A percentile compares a stretch with the other conserved stretches of the same genome.
Evolutionary conservation across 129 eudicot genomes (phyloP).

Genomic region (Chrysanthemum lavandulifolium): DNA sequence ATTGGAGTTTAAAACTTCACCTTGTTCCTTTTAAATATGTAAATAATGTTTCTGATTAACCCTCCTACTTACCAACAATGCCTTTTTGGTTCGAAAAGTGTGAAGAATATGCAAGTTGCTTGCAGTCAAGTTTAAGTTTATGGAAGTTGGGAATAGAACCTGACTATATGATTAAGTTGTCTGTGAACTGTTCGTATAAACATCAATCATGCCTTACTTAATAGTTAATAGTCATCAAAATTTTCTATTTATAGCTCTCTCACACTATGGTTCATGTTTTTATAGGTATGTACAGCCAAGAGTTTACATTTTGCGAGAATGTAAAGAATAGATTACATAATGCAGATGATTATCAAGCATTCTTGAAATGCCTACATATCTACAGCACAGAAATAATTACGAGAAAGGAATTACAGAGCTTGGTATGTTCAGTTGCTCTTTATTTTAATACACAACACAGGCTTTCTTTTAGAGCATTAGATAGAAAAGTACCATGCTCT

Average conservation of each 20-base stretch:
- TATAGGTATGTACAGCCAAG: conserved; percentile 79
- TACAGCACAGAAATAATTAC: conserved; percentile 97
- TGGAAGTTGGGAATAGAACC: conserved; percentile 2
- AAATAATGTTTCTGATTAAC: conserved; percentile 8
- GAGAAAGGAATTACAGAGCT: conserved; percentile 75
- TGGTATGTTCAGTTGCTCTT: conserved; percentile 52
- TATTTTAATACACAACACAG: not conserved
- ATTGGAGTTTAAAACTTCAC: too few species aligned
- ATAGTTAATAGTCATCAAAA: not conserved
- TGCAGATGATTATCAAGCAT: conserved; percentile 95
- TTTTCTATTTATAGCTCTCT: conserved; percentile 1
- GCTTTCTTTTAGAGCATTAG: conserved; percentile 3
- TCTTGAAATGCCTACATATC: conserved; percentile 95
- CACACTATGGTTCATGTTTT: conserved; percentile 12
- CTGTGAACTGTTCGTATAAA: too few species aligned
- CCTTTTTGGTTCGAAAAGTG: not conserved
- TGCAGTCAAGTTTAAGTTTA: not conserved
- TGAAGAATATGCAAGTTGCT: conserved; percentile 1
- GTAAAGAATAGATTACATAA: conserved; percentile 83
- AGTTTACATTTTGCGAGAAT: conserved; percentile 83
- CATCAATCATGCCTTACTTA: not conserved
- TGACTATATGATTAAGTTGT: conserved; percentile 6
- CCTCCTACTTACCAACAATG: not conserved
- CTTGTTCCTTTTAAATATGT: not conserved
- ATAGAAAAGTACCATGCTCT: not conserved